Percentiles rank a stretch among this genome's conserved stretches.
phyloP scores from a whole-genome alignment of 2,329 filamentous ascomycete genomes.

The Aspergillus neoniger region DNA sequence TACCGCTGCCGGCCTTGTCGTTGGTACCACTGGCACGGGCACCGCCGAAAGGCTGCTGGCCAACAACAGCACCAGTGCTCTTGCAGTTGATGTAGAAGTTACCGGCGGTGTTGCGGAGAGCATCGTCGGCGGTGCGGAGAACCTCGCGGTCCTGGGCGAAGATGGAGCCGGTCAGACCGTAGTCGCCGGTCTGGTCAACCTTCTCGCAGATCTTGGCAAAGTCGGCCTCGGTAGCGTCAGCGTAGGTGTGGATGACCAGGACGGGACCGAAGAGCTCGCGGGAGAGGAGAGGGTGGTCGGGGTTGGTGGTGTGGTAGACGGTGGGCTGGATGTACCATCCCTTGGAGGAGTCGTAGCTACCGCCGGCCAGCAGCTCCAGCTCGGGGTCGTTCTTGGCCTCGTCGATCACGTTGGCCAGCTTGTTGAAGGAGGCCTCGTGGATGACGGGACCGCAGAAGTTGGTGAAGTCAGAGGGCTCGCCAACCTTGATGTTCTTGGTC shows the following conservation, averaged over 20 bases:
- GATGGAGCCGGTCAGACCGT: conserved; percentile 47
- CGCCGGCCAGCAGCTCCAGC: conserved; percentile 72
- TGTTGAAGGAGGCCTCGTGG: conserved; percentile 78
- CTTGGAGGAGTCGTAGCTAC: conserved; percentile 73
- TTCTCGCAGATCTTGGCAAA: conserved; percentile 61
- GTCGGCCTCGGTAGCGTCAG: conserved; percentile 62
- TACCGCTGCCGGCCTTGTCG: conserved; percentile 69
- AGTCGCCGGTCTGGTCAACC: conserved; percentile 45
- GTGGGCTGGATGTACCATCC: conserved; percentile 86
- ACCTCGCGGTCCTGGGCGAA: conserved; percentile 43
- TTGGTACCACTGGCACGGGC: conserved; percentile 70
- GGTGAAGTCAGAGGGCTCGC: conserved; percentile 67
- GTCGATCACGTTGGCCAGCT: conserved; percentile 74
- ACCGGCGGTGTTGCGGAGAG: conserved; percentile 41
- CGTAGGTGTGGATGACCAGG: conserved; percentile 73
- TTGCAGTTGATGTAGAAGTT: conserved; percentile 49
- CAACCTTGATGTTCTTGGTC: conserved; percentile 69
- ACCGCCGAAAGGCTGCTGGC: conserved; percentile 72
- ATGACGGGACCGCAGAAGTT: conserved; percentile 90
- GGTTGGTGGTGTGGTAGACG: conserved; percentile 73
- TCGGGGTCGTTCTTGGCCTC: conserved; percentile 73
- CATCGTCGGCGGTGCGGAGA: conserved; percentile 39
- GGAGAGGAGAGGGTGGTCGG: conserved; percentile 71
- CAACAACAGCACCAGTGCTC: conserved; percentile 69
- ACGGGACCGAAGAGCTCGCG: conserved; percentile 84